phyloP scores from a whole-genome alignment of 257 asterid genomes.

The Solanum microdontum region DNA sequence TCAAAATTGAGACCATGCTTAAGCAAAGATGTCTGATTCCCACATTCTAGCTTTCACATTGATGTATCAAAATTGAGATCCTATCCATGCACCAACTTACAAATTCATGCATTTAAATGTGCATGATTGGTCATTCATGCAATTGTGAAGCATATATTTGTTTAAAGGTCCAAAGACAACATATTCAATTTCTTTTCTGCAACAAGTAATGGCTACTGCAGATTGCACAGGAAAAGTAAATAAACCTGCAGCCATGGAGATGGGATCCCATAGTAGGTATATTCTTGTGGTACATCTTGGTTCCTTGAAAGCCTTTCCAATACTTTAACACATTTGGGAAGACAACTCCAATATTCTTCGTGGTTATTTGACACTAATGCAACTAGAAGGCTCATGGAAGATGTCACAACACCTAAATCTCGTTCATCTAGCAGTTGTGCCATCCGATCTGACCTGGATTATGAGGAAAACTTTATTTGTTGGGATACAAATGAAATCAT shows the following conservation, averaged over 20 bases:
- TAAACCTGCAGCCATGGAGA: conserved; percentile 99
- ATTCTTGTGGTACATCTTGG: conserved; percentile 97
- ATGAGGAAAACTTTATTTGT: conserved; percentile 6
- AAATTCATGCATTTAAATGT: neutral
- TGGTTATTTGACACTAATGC: conserved; percentile 92
- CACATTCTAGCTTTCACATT: neutral
- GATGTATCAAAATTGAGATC: neutral
- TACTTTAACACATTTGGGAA: conserved; percentile 84
- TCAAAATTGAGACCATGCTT: neutral
- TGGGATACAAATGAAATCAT: neutral
- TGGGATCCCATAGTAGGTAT: conserved; percentile 96
- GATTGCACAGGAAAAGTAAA: neutral
- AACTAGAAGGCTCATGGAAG: conserved; percentile 96
- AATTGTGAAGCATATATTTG: neutral
- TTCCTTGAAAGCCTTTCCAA: conserved; percentile 92
- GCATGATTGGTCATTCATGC: neutral
- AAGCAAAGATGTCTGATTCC: neutral
- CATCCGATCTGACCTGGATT: conserved; percentile 94
- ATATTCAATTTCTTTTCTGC: neutral
- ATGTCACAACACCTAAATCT: conserved; percentile 94
- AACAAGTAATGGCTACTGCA: neutral
- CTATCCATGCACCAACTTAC: neutral
- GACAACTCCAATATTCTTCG: conserved; percentile 94
- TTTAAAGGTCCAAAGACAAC: neutral
- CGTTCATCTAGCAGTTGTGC: conserved; percentile 96